Evolutionary conservation across 768 basidiomycete species (phyloP).

Genomic region (Hemileccinum rubropunctum): DNA sequence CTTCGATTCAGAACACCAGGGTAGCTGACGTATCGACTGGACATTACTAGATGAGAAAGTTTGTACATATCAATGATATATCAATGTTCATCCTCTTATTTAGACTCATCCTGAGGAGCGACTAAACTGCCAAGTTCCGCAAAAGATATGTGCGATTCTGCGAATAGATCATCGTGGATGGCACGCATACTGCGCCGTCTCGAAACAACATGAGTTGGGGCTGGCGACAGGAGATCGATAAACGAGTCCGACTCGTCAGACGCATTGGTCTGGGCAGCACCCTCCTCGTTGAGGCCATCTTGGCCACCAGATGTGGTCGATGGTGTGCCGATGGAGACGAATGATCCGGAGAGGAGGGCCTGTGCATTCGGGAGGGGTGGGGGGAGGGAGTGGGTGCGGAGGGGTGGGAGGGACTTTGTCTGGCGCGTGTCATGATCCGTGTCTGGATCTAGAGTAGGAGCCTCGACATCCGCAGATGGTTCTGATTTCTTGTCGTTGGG

Average conservation of each 20-base stretch:
- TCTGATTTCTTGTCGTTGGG: too few relatives aligned
- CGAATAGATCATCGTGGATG: slow-evolving; percentile 22
- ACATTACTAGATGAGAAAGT: too few relatives aligned
- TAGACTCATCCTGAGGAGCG: slow-evolving; percentile 2
- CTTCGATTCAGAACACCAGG: background rate
- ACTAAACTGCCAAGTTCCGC: slow-evolving; percentile 26
- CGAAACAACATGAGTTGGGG: slow-evolving; percentile 3
- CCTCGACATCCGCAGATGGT: too few relatives aligned
- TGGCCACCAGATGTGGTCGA: background rate
- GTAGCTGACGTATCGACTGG: too few relatives aligned
- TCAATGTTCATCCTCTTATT: too few relatives aligned
- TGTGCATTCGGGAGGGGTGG: slow-evolving; percentile 4
- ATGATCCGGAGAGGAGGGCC: slow-evolving; percentile 1
- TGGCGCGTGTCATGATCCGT: too few relatives aligned
- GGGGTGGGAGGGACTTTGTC: slow-evolving; percentile 3
- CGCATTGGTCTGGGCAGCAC: background rate
- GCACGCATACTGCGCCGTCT: slow-evolving; percentile 20
- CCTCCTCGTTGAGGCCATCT: background rate
- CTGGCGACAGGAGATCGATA: slow-evolving; percentile 20
- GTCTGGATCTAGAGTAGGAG: too few relatives aligned
- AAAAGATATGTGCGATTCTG: slow-evolving; percentile 26
- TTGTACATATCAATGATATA: too few relatives aligned
- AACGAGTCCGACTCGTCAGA: slow-evolving; percentile 16
- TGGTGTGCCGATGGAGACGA: background rate
- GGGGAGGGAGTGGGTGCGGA: slow-evolving; percentile 8